A percentile compares a stretch with the other conserved stretches of the same genome.
phyloP scores from a whole-genome alignment of 2,329 filamentous ascomycete genomes.

The Arachnopeziza araneosa region DNA sequence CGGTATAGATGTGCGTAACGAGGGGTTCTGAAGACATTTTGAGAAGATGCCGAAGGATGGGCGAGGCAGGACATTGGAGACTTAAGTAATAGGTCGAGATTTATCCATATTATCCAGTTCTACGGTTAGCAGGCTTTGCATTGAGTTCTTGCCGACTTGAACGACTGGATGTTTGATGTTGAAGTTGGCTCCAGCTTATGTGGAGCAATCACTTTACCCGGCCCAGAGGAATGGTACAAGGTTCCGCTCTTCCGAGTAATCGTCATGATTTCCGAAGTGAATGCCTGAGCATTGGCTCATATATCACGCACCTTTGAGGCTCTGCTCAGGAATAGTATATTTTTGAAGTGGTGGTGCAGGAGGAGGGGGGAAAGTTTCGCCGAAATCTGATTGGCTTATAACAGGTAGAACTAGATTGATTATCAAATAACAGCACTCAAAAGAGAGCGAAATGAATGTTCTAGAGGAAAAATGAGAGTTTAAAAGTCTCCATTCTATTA shows the following conservation, averaged over 20 bases:
- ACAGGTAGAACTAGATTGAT: not conserved
- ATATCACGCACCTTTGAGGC: not conserved
- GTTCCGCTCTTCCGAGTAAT: not conserved
- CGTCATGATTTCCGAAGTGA: not conserved
- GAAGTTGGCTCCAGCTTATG: not conserved
- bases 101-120: not conserved
- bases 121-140: not conserved
- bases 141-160: not conserved
- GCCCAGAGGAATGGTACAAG: not conserved
- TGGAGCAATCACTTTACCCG: not conserved
- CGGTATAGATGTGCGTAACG: constrained; percentile 71
- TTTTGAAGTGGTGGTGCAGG: not conserved
- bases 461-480: too few relatives aligned
- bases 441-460: too few relatives aligned
- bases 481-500: too few relatives aligned
- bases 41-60: not conserved
- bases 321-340: not conserved
- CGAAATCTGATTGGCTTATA: not conserved
- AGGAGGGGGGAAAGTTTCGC: not conserved
- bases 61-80: not conserved
- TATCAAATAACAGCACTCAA: too few relatives aligned
- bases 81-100: not conserved
- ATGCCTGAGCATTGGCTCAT: not conserved
- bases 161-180: not conserved
- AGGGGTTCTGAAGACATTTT: constrained; percentile 42